A percentile compares a stretch with the other conserved stretches of the same genome.
Evolutionary conservation across 805 yeast species (phyloP).

Genomic region (Kodamaea lidongshanica): DNA sequence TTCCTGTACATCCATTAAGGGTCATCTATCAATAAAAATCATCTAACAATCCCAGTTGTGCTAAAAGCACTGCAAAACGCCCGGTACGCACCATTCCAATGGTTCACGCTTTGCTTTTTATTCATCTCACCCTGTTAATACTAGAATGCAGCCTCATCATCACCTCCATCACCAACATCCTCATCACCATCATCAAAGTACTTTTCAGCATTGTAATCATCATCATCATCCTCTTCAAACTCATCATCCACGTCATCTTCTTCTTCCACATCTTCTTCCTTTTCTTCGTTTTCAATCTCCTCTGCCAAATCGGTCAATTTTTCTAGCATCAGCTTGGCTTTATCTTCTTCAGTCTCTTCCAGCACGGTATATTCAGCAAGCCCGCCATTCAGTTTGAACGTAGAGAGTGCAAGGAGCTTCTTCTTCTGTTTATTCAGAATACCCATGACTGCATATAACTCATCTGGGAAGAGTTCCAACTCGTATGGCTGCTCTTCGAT

Average conservation of each 20-base stretch:
- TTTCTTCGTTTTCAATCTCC: slow-evolving; percentile 36
- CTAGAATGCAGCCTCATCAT: slow-evolving; percentile 65
- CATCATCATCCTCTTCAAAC: slow-evolving; percentile 60
- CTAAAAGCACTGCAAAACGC: no score
- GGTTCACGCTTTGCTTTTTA: no score
- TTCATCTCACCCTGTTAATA: no score
- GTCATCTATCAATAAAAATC: not conserved
- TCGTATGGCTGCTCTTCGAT: slow-evolving; percentile 75
- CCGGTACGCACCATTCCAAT: no score
- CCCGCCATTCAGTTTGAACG: slow-evolving; percentile 35
- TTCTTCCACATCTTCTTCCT: slow-evolving; percentile 33
- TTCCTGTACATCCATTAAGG: not conserved
- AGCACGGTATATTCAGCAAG: slow-evolving; percentile 24
- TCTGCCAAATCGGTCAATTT: slow-evolving; percentile 42
- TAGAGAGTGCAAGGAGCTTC: slow-evolving; percentile 38
- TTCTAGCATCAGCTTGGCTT: slow-evolving; percentile 33
- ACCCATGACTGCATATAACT: slow-evolving; percentile 68
- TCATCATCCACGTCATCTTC: slow-evolving; percentile 63
- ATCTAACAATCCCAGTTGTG: no score
- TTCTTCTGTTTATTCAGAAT: slow-evolving; percentile 48
- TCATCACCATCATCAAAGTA: slow-evolving; percentile 72
- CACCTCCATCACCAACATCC: slow-evolving; percentile 53
- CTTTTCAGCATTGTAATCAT: slow-evolving; percentile 73
- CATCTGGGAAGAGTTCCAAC: slow-evolving; percentile 67
- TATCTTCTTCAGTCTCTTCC: slow-evolving; percentile 23